These are phyloP conservation scores for Erodium texanum DNA, from an alignment of 441 rosid species.

Conservation along the genomic window DNA sequence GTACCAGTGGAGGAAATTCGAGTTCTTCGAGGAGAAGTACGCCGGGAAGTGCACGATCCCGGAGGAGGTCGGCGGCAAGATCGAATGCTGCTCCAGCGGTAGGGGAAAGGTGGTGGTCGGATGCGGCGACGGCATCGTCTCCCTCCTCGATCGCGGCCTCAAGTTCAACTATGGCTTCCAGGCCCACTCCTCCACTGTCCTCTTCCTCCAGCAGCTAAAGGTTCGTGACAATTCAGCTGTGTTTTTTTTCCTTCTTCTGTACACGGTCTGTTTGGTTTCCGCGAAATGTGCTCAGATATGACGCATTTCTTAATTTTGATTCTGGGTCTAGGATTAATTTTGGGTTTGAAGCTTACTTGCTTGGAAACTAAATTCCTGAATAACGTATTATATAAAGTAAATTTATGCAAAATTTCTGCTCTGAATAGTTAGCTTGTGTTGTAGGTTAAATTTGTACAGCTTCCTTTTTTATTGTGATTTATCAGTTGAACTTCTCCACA, in stretches of 20 bases:
- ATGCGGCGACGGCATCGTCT: constrained; percentile 68
- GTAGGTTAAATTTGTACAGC: neutral
- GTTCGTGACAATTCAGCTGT: constrained; percentile 21
- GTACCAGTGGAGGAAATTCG: constrained; percentile 97
- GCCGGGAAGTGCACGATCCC: constrained; percentile 69
- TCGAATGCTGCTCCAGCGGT: constrained; percentile 85
- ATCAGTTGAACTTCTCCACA: neutral
- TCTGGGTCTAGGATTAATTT: neutral
- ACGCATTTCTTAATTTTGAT: neutral
- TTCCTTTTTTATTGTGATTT: neutral
- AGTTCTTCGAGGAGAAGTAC: constrained; percentile 93
- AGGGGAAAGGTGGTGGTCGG: constrained; percentile 87
- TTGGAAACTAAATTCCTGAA: neutral
- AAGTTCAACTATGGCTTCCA: constrained; percentile 77
- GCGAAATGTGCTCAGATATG: constrained; percentile 2
- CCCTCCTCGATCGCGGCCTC: constrained; percentile 87
- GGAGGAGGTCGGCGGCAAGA: constrained; percentile 55
- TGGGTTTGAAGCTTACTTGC: neutral
- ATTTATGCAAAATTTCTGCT: neutral
- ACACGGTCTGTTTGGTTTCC: neutral
- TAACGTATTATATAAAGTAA: neutral
- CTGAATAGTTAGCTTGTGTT: neutral
- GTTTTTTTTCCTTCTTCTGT: neutral
- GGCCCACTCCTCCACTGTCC: constrained; percentile 70
- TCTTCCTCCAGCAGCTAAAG: constrained; percentile 91